These are phyloP conservation scores for Syncephalastrum sp. DNA, from an alignment of 371 early-diverging fungal genomes.

Conservation along the genomic window DNA sequence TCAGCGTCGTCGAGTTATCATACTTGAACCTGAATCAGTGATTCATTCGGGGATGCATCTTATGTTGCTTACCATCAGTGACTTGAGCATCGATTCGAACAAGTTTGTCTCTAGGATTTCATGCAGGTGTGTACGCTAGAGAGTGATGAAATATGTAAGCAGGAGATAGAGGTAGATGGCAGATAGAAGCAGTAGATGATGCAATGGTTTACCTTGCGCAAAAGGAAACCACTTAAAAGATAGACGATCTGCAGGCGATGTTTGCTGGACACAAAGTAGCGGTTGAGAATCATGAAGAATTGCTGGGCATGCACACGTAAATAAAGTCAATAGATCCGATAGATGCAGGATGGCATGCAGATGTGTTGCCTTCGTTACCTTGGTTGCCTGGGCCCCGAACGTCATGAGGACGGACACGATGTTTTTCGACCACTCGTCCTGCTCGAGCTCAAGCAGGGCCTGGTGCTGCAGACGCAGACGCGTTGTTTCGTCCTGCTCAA, in stretches of 20 bases:
- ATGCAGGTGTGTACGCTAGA: slow-evolving; percentile 57
- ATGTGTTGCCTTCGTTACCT: slow-evolving; percentile 19
- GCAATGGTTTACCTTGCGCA: slow-evolving; percentile 43
- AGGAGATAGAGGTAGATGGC: slow-evolving; percentile 2
- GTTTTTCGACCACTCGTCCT: slow-evolving; percentile 49
- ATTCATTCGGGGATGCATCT: too few species aligned
- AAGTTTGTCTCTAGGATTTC: slow-evolving; percentile 61
- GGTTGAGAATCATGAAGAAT: slow-evolving; percentile 54
- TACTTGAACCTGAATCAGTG: slow-evolving; percentile 30
- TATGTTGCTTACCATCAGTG: slow-evolving; percentile 49
- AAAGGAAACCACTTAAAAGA: slow-evolving; percentile 55
- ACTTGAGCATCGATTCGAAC: slow-evolving; percentile 55
- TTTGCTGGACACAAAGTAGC: slow-evolving; percentile 53
- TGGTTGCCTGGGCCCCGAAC: slow-evolving; percentile 44
- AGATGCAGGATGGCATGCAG: not conserved
- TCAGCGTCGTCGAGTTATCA: slow-evolving; percentile 62
- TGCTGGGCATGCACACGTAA: slow-evolving; percentile 15
- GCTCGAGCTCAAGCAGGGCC: slow-evolving; percentile 38
- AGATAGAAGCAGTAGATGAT: not conserved
- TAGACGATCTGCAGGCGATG: slow-evolving; percentile 58
- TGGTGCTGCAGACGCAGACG: slow-evolving; percentile 27
- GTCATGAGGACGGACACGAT: slow-evolving; percentile 29
- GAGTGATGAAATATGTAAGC: not conserved
- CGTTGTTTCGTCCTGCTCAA: slow-evolving; percentile 16
- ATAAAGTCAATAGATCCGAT: too few species aligned